A percentile compares a stretch with the other conserved stretches of the same genome.
These are phyloP conservation scores for Silene noctiflora DNA, from an alignment of 179 eudicot genomes.

Conservation along the genomic window DNA sequence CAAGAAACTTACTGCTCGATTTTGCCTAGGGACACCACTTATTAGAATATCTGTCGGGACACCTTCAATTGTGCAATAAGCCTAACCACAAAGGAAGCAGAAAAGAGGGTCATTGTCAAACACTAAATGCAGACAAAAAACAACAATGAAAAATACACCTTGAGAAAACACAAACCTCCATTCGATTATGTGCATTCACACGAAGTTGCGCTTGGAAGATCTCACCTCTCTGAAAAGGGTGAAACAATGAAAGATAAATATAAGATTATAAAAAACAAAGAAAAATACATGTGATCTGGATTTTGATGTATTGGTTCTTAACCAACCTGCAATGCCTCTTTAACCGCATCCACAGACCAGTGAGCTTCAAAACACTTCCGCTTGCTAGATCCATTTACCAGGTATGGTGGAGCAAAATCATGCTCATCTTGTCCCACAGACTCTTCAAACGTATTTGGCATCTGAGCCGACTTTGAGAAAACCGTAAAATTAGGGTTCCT, in stretches of 20 bases:
- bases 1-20: slow-evolving; percentile 83
- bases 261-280: neutral
- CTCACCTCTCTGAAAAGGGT: slow-evolving; percentile 59
- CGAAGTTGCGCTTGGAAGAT: slow-evolving; percentile 67
- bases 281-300: neutral
- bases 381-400: slow-evolving; percentile 27
- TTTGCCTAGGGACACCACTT: slow-evolving; percentile 62
- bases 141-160: neutral
- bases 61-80: slow-evolving; percentile 90
- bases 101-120: neutral
- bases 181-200: slow-evolving; percentile 76
- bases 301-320: neutral
- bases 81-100: slow-evolving; percentile 40
- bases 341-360: slow-evolving; percentile 46
- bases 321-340: slow-evolving; percentile 61
- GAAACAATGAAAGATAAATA: neutral
- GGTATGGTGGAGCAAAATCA: slow-evolving; percentile 18
- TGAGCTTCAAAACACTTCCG: slow-evolving; percentile 45
- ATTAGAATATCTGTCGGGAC: slow-evolving; percentile 69
- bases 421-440: slow-evolving; percentile 16
- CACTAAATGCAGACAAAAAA: neutral
- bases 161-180: slow-evolving; percentile 50
- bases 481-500: slow-evolving; percentile 10
- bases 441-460: slow-evolving; percentile 13
- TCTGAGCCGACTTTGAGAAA: slow-evolving; percentile 23